These are phyloP conservation scores for Sclerotinia borealis DNA, from an alignment of 2,329 filamentous ascomycete genomes.

Conservation along the genomic window DNA sequence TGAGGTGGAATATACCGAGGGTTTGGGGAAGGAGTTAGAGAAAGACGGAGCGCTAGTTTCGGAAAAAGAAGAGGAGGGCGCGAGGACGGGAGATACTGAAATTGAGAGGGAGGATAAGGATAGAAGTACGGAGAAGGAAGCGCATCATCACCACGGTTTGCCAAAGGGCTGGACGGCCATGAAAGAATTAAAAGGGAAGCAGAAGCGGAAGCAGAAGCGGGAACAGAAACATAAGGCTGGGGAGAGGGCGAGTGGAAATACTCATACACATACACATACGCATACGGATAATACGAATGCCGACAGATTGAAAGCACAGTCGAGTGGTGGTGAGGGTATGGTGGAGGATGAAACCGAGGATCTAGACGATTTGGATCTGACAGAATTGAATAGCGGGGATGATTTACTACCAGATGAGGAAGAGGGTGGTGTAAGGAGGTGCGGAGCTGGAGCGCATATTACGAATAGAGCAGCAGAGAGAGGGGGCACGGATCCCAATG, in stretches of 20 bases:
- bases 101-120: background rate
- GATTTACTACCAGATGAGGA: constrained; percentile 25
- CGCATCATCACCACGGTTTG: background rate
- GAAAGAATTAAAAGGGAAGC: background rate
- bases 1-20: background rate
- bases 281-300: constrained; percentile 14
- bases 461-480: background rate
- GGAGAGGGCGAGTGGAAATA: background rate
- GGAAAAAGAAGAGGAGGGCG: background rate
- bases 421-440: constrained; percentile 7
- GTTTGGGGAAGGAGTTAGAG: background rate
- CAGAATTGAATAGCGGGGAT: constrained; percentile 30
- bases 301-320: constrained; percentile 18
- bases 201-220: background rate
- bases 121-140: background rate
- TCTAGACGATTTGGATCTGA: constrained; percentile 19
- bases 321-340: constrained; percentile 14
- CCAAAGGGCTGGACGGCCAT: constrained; percentile 5
- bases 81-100: background rate
- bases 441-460: background rate
- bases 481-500: background rate
- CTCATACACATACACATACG: constrained; percentile 9
- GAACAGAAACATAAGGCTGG: background rate
- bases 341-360: constrained; percentile 16
- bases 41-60: background rate